Evolutionary conservation across 768 basidiomycete genomes (phyloP).

Genomic region (Termitomyces sp.): DNA sequence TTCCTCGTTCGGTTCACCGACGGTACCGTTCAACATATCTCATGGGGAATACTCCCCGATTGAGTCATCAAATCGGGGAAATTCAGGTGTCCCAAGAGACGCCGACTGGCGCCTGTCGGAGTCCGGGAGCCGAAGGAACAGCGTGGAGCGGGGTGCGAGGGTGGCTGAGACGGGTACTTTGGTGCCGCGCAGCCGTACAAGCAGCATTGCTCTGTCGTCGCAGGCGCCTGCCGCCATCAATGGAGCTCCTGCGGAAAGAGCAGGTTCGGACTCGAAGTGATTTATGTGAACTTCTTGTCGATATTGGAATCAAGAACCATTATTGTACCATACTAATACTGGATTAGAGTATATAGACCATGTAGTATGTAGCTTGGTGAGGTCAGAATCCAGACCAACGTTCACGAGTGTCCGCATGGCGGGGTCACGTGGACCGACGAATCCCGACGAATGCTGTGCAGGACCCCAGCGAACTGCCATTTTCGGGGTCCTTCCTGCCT

Average conservation of each 20-base stretch:
- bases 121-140: conserved; percentile 49
- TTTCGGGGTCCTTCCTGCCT: conserved; percentile 25
- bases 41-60: conserved; percentile 51
- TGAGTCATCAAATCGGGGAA: conserved; percentile 54
- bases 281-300: not conserved
- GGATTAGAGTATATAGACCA: conserved; percentile 1
- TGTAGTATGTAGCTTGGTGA: not conserved
- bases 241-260: conserved; percentile 4
- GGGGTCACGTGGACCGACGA: conserved; percentile 23
- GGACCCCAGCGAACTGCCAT: conserved; percentile 21
- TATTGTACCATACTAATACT: conserved; percentile 17
- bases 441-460: conserved; percentile 33
- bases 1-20: conserved; percentile 74
- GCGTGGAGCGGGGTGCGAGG: conserved; percentile 62
- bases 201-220: conserved; percentile 33
- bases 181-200: conserved; percentile 46
- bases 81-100: conserved; percentile 42
- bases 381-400: not conserved
- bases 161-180: conserved; percentile 70
- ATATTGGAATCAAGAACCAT: not conserved
- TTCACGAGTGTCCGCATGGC: not conserved
- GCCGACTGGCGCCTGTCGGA: conserved; percentile 33
- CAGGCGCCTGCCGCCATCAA: conserved; percentile 23
- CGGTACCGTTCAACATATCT: conserved; percentile 45
- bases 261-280: conserved; percentile 1